A percentile compares a stretch with the other conserved stretches of the same genome.
Conservation (phyloP, 805 yeast species). For the Candida ficus region DNA sequence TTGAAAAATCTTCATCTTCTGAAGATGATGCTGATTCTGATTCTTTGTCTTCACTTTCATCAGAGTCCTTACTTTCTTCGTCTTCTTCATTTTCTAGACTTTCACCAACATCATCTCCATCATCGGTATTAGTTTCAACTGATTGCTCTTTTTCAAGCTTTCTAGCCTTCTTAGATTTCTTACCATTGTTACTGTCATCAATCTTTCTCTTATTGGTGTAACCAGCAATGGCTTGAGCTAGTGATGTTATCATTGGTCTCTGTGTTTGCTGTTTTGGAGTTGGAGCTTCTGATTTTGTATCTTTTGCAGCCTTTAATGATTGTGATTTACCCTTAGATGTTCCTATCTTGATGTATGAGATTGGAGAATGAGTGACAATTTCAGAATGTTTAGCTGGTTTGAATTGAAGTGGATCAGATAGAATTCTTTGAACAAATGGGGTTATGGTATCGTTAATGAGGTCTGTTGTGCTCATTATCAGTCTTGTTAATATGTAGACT, state of each 20-base stretch:
- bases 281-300: background rate
- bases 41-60: constrained; percentile 19
- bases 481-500: background rate
- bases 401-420: constrained; percentile 58
- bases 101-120: constrained; percentile 28
- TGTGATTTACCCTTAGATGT: constrained; percentile 5
- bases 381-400: constrained; percentile 56
- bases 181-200: constrained; percentile 14
- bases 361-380: constrained; percentile 38
- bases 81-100: constrained; percentile 26
- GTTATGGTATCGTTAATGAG: constrained; percentile 31
- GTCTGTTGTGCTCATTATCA: constrained; percentile 20
- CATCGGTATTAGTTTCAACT: constrained; percentile 1
- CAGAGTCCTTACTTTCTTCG: constrained; percentile 16
- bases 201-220: constrained; percentile 21
- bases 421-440: constrained; percentile 59
- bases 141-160: constrained; percentile 7
- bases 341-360: constrained; percentile 39
- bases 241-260: constrained; percentile 12
- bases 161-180: constrained; percentile 24
- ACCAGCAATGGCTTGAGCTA: constrained; percentile 24
- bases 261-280: constrained; percentile 1
- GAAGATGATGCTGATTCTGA: constrained; percentile 6
- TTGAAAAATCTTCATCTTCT: constrained; percentile 15
- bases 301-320: background rate